These are phyloP conservation scores for Penicillium fimorum DNA, from an alignment of 495 filamentous ascomycete genomes.

Conservation along the genomic window DNA sequence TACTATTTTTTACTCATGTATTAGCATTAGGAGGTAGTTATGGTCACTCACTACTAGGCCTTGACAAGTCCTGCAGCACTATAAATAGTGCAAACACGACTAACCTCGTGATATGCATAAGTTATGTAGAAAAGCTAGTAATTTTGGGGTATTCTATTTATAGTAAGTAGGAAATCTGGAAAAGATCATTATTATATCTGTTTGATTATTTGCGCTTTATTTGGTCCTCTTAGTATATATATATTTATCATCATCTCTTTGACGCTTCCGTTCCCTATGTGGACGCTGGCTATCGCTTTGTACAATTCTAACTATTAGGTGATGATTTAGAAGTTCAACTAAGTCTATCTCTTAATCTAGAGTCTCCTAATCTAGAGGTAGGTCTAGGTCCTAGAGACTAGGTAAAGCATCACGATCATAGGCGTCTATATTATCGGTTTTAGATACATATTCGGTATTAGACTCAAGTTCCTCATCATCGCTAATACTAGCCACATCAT, in stretches of 20 bases:
- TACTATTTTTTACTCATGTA: no score
- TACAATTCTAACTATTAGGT: neutral
- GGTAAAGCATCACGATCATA: neutral
- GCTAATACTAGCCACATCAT: neutral
- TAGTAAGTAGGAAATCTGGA: neutral
- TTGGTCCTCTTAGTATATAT: neutral
- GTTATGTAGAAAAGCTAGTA: neutral
- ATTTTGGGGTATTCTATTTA: neutral
- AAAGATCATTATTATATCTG: neutral
- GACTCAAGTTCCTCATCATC: neutral
- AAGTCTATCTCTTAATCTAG: neutral
- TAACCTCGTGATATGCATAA: neutral
- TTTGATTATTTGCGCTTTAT: neutral
- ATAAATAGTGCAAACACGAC: neutral
- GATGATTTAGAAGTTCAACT: neutral
- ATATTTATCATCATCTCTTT: neutral
- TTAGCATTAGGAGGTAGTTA: no score
- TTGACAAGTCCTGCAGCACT: neutral
- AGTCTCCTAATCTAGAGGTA: neutral
- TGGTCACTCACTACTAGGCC: no score
- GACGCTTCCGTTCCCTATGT: neutral
- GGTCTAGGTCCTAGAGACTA: neutral
- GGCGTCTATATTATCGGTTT: neutral
- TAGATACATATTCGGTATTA: neutral
- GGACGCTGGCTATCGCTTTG: neutral